Conservation (phyloP, 148 eudicot genomes). For the Vaccinium corymbosum region DNA sequence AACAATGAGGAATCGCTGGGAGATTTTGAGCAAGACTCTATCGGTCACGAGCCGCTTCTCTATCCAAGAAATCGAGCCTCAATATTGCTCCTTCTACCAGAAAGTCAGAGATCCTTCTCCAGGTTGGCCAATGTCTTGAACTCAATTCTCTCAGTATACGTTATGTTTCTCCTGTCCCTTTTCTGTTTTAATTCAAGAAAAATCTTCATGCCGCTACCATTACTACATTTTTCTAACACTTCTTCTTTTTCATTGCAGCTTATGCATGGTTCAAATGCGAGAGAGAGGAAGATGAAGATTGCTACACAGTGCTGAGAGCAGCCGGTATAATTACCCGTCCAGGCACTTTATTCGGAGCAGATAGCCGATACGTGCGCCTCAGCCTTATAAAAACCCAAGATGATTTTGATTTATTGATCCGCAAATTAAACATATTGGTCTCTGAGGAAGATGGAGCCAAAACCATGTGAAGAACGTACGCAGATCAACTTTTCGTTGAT, state of each 20-base stretch:
- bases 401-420: conserved; percentile 27
- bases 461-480: conserved; percentile 1
- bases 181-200: too few species aligned
- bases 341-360: conserved; percentile 18
- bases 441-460: conserved; percentile 6
- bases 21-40: conserved; percentile 7
- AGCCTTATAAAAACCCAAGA: conserved; percentile 29
- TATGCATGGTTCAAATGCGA: conserved; percentile 38
- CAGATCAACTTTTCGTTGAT: conserved; percentile 9
- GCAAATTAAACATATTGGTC: conserved; percentile 10
- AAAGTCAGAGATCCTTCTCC: conserved; percentile 26
- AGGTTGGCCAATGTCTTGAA: background rate
- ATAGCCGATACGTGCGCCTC: conserved; percentile 25
- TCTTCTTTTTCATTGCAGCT: conserved; percentile 14
- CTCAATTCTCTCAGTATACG: background rate
- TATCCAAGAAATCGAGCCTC: conserved; percentile 22
- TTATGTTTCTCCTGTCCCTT: background rate
- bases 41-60: conserved; percentile 20
- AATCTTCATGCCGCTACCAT: too few species aligned
- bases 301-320: conserved; percentile 17
- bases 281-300: conserved; percentile 29
- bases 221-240: too few species aligned
- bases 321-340: conserved; percentile 21
- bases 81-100: conserved; percentile 15
- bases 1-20: conserved; percentile 25